Evolutionary conservation across 352 stramenopile species (phyloP), one percentile per base, ranked within the genome.

Genomic region (Phytophthora europaea): DNA sequence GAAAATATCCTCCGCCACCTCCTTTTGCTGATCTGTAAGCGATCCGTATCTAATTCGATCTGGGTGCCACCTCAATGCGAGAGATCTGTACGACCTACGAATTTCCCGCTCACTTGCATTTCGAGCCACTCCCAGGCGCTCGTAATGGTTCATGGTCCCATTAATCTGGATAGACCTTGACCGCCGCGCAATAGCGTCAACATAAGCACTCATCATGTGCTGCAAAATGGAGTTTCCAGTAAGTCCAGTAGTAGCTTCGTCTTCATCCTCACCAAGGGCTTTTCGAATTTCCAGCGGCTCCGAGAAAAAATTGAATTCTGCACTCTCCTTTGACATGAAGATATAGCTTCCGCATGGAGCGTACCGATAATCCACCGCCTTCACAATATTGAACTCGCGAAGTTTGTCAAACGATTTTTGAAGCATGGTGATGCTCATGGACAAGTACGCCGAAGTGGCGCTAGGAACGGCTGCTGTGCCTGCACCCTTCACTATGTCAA

Each of bases 141-240:
- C 89, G 71, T 96, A 96, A 53, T 92, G 90, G 68, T 94, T 92
- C 89, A 96, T 95, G 3, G 73, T 89, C 43, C 82, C 79, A 51
- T 94, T 93, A 66, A 94, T 89, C 70, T 94, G 82, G 56, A 94
- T 92, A 8, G 82, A 90, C 23, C 75, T 91, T 15, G 85, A 92
- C 18, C 89, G 85, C 23, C 87, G 82, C 2, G 85, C 80, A 34
- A 96, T 80, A 2, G 85, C 76, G 36, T 92, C 85, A 0, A 94
- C 82, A 66, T 96, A 96, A 20, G 85, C 81, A 58, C 70, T 89
- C 88, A 96, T 94, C 40, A 91, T 73, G 57, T 96, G 88, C 75
- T 95, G 89, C 31, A 94, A 71, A 53, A 95, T 86, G 20, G 87
- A 86, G 48, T 94, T 90, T 8, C 84, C 88, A 4, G 87, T 93